Conservation (phyloP, 2,329 filamentous ascomycete species). For the Geosmithia morbida region DNA sequence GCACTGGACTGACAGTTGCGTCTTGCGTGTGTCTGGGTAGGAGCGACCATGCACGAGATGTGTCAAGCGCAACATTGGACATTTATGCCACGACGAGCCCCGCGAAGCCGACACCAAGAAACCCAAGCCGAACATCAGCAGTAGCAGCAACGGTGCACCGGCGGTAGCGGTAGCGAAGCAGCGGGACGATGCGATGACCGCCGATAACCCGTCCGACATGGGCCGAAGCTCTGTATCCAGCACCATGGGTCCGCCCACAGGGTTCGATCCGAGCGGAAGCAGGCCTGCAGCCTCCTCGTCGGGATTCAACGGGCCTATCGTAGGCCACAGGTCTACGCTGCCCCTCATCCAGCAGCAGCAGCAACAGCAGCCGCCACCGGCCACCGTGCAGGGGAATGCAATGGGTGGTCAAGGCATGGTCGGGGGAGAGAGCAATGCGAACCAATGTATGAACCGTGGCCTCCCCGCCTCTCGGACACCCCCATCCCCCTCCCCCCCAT, state of each 20-base stretch:
- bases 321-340: constrained; percentile 23
- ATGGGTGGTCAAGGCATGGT: constrained; percentile 24
- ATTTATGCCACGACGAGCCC: constrained; percentile 95
- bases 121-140: constrained; percentile 44
- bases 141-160: constrained; percentile 2
- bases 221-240: constrained; percentile 39
- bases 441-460: constrained; percentile 55
- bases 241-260: constrained; percentile 39
- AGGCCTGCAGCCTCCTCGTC: constrained; percentile 18
- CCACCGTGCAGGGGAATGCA: constrained; percentile 40
- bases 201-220: constrained; percentile 28
- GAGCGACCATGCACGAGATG: constrained; percentile 94
- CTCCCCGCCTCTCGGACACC: background rate
- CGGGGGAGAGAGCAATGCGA: constrained; percentile 39
- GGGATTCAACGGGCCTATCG: background rate
- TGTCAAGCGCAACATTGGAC: constrained; percentile 96
- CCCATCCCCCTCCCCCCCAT: background rate
- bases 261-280: constrained; percentile 14
- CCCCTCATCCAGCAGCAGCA: constrained; percentile 52
- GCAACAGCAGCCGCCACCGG: constrained; percentile 26
- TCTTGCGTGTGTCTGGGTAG: too few relatives aligned
- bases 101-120: constrained; percentile 74
- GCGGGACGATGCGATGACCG: constrained; percentile 29
- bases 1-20: background rate
- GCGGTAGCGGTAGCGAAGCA: too few relatives aligned